Evolutionary conservation across 2,329 filamentous ascomycete species (phyloP).

Genomic region (Venturia pyrina): DNA sequence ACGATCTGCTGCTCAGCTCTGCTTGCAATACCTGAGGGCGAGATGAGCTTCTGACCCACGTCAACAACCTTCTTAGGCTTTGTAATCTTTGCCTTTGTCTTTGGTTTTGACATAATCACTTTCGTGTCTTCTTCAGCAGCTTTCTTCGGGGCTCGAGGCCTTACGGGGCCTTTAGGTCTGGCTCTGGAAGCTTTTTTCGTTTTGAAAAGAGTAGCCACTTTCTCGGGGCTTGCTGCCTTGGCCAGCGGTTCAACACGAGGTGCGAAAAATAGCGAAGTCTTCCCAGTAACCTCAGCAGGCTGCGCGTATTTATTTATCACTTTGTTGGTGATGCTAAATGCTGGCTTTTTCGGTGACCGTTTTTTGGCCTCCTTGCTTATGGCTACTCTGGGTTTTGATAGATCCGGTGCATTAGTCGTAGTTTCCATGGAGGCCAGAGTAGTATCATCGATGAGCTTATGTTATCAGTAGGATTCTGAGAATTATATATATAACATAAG

Average conservation of each 20-base stretch:
- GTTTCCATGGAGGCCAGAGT: background rate
- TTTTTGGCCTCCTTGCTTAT: background rate
- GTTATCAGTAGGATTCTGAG: background rate
- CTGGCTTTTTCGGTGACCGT: slow-evolving; percentile 9
- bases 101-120: slow-evolving; percentile 16
- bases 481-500: background rate
- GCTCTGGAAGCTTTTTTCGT: background rate
- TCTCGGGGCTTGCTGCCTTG: background rate
- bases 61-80: slow-evolving; percentile 23
- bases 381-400: background rate
- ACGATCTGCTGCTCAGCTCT: slow-evolving; percentile 25
- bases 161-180: background rate
- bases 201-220: slow-evolving; percentile 4
- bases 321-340: slow-evolving; percentile 2
- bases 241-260: background rate
- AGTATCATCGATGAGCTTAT: background rate
- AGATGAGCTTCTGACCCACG: slow-evolving; percentile 24
- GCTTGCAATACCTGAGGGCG: slow-evolving; percentile 22
- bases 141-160: background rate
- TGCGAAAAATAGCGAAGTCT: background rate
- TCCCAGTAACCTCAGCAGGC: background rate
- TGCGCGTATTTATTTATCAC: slow-evolving; percentile 4
- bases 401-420: background rate
- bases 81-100: slow-evolving; percentile 18
- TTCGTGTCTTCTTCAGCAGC: slow-evolving; percentile 8